Conservation (phyloP, 257 asterid genomes). For the Linderniella brevidens region DNA sequence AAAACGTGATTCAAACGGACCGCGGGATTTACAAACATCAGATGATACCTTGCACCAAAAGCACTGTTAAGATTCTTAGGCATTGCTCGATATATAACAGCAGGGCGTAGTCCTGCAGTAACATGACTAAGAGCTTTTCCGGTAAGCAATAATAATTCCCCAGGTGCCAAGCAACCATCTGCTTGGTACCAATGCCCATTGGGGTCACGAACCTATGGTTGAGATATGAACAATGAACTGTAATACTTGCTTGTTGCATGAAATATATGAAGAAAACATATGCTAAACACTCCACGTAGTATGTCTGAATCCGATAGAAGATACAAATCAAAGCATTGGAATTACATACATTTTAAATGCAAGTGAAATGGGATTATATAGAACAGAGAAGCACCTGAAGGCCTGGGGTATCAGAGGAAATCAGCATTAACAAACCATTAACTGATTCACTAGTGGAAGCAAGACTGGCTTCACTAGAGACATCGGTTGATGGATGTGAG, state of each 20-base stretch:
- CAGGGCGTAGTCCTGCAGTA: conserved; percentile 87
- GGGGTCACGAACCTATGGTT: conserved; percentile 69
- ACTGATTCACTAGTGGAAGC: conserved; percentile 51
- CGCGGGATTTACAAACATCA: conserved; percentile 8
- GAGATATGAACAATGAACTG: conserved; percentile 2
- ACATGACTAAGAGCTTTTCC: conserved; percentile 92
- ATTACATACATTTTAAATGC: not conserved
- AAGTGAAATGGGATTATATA: not conserved
- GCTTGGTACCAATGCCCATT: conserved; percentile 97
- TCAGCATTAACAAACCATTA: conserved; percentile 67
- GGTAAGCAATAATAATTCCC: conserved; percentile 76
- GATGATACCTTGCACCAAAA: conserved; percentile 55
- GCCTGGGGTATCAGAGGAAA: conserved; percentile 77
- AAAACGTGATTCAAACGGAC: too few species aligned
- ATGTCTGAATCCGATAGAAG: too few species aligned
- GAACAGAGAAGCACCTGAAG: conserved; percentile 45
- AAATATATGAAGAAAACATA: too few species aligned
- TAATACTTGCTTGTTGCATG: too few species aligned
- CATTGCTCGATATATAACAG: conserved; percentile 44
- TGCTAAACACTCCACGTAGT: too few species aligned
- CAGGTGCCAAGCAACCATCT: conserved; percentile 56
- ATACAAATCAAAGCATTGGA: not conserved
- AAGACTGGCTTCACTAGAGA: conserved; percentile 44
- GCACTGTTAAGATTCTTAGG: conserved; percentile 32
- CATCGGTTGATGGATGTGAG: conserved; percentile 39